Percentiles rank a stretch among this genome's conserved stretches.
Evolutionary conservation across 441 rosid species (phyloP).

Genomic region (Mallotus japonicus): DNA sequence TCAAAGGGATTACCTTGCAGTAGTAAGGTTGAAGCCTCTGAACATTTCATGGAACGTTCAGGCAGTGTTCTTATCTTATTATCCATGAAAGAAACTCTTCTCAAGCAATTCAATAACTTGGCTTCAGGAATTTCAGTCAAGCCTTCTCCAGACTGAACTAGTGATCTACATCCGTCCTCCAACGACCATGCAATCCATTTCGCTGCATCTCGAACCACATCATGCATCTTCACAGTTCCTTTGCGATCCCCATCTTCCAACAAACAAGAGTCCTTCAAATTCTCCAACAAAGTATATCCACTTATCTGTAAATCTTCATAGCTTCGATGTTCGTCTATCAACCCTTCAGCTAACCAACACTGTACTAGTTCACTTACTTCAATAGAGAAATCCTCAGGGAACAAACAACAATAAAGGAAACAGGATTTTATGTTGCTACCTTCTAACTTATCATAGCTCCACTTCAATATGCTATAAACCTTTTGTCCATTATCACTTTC

Average conservation of each 20-base stretch:
- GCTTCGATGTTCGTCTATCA: slow-evolving; percentile 25
- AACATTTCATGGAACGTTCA: neutral
- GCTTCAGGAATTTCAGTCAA: slow-evolving; percentile 6
- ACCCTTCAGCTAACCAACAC: slow-evolving; percentile 36
- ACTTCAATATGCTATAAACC: slow-evolving; percentile 24
- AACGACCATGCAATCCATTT: slow-evolving; percentile 16
- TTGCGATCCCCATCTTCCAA: slow-evolving; percentile 32
- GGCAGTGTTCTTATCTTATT: slow-evolving; percentile 25
- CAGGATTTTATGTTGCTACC: slow-evolving; percentile 11
- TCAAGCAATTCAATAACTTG: slow-evolving; percentile 14
- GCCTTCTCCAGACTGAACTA: neutral
- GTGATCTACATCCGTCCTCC: neutral
- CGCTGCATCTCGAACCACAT: slow-evolving; percentile 35
- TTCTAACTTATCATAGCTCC: slow-evolving; percentile 15
- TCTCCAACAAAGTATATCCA: slow-evolving; percentile 31
- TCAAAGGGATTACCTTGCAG: slow-evolving; percentile 38
- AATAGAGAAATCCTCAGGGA: slow-evolving; percentile 28
- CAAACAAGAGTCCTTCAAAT: slow-evolving; percentile 38
- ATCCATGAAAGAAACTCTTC: slow-evolving; percentile 29
- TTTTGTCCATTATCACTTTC: slow-evolving; percentile 16
- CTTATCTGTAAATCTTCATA: slow-evolving; percentile 28
- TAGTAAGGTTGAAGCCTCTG: slow-evolving; percentile 18
- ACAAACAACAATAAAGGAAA: slow-evolving; percentile 31
- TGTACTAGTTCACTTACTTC: slow-evolving; percentile 28
- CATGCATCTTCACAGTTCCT: slow-evolving; percentile 35